A percentile compares a stretch with the other conserved stretches of the same genome.
These are phyloP conservation scores for Aegle marmelos DNA, from an alignment of 345 rosid genomes.

Conservation along the genomic window DNA sequence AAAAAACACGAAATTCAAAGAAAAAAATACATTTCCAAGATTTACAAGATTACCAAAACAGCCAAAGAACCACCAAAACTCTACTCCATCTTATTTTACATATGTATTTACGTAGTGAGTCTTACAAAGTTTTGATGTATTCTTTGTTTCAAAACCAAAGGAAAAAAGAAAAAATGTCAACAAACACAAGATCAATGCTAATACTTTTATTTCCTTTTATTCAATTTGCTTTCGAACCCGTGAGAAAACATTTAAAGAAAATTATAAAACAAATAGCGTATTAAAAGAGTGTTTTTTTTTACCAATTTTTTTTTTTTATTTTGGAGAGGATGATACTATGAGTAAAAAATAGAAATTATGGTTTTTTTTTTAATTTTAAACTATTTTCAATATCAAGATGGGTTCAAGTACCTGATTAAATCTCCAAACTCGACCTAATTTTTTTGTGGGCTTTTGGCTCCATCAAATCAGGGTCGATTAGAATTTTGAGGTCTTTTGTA, in stretches of 20 bases:
- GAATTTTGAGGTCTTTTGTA: accelerated
- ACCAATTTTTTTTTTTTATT: too few species aligned
- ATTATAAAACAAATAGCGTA: too few species aligned
- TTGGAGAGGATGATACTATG: accelerated
- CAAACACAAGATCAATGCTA: background rate
- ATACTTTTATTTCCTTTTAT: background rate
- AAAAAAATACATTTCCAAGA: background rate
- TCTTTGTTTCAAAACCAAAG: background rate
- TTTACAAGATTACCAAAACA: background rate
- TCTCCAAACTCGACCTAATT: too few species aligned
- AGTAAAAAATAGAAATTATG: too few species aligned
- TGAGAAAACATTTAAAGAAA: too few species aligned
- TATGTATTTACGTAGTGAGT: background rate
- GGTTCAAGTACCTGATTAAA: too few species aligned
- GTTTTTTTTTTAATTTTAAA: too few species aligned
- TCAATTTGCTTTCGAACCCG: background rate
- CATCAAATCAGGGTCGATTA: too few species aligned
- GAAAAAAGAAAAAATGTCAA: background rate
- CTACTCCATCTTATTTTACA: background rate
- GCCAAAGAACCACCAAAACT: background rate
- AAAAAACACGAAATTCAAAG: background rate
- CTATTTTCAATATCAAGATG: too few species aligned
- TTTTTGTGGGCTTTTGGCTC: too few species aligned
- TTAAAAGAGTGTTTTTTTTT: too few species aligned
- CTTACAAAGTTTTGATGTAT: background rate